Percentiles rank a stretch among this genome's conserved stretches.
Conservation (phyloP, 108 stramenopile species). For the Cyclotella baltica region DNA sequence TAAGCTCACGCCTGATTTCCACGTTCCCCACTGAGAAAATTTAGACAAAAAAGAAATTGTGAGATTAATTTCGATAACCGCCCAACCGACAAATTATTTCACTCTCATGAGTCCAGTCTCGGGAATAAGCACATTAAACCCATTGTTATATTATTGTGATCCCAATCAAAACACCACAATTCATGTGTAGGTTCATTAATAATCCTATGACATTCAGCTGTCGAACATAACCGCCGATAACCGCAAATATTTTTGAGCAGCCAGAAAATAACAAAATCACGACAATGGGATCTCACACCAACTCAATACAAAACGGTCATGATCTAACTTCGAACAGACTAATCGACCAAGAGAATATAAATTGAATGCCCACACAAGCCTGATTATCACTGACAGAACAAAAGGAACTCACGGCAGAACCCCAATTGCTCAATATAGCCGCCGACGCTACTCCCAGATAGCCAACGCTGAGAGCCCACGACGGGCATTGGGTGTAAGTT, state of each 20-base stretch:
- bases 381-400: background rate
- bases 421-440: constrained; percentile 79
- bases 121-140: no score
- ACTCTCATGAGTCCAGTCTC: no score
- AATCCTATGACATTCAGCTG: no score
- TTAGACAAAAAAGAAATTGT: background rate
- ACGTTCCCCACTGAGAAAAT: constrained; percentile 81
- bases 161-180: no score
- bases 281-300: no score
- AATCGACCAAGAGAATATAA: background rate
- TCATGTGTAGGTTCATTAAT: no score
- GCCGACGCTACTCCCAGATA: constrained; percentile 83
- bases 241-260: no score
- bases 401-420: constrained; percentile 70
- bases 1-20: constrained; percentile 81
- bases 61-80: background rate
- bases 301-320: background rate
- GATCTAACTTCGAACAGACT: no score
- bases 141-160: no score
- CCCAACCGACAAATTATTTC: background rate
- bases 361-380: background rate
- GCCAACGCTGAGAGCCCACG: constrained; percentile 75
- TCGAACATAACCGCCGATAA: no score
- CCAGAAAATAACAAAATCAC: no score
- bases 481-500: constrained; percentile 67